Conservation (phyloP, 2,329 filamentous ascomycete genomes). For the Cercospora sp. region DNA sequence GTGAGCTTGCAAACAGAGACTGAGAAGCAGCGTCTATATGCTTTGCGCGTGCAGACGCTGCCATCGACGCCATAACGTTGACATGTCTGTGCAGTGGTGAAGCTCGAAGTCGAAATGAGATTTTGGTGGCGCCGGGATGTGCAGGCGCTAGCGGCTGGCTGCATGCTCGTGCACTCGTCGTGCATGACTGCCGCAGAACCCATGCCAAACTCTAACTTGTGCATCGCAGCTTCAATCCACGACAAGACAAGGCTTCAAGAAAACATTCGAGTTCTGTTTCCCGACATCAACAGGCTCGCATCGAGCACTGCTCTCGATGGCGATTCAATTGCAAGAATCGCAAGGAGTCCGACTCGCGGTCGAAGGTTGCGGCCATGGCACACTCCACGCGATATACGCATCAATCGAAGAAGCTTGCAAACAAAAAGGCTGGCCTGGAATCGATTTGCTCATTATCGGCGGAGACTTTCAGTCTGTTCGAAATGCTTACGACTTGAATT, state of each 20-base stretch:
- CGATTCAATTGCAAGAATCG: slow-evolving; percentile 1
- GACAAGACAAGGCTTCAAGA: slow-evolving; percentile 2
- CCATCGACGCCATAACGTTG: slow-evolving; percentile 1
- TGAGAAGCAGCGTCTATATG: slow-evolving; percentile 13
- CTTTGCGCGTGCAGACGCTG: neutral
- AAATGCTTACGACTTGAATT: slow-evolving; percentile 81
- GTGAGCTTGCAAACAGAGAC: slow-evolving; percentile 16
- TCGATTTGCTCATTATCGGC: slow-evolving; percentile 91
- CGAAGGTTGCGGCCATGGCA: slow-evolving; percentile 91
- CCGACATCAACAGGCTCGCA: neutral
- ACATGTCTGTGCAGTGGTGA: neutral
- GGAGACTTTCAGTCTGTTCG: slow-evolving; percentile 94
- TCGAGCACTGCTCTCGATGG: neutral
- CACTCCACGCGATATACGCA: slow-evolving; percentile 85
- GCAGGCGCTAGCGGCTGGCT: slow-evolving; percentile 14
- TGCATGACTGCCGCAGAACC: neutral
- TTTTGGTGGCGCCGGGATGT: neutral
- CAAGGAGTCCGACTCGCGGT: slow-evolving; percentile 68
- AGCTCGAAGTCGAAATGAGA: neutral
- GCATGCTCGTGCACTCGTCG: neutral
- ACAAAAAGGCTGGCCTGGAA: slow-evolving; percentile 71
- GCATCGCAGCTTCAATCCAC: neutral
- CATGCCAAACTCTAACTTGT: neutral
- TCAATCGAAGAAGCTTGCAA: slow-evolving; percentile 69
- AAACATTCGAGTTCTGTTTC: neutral